These are phyloP conservation scores for Arabidopsis arenosa DNA, from an alignment of 345 rosid genomes.

Conservation along the genomic window DNA sequence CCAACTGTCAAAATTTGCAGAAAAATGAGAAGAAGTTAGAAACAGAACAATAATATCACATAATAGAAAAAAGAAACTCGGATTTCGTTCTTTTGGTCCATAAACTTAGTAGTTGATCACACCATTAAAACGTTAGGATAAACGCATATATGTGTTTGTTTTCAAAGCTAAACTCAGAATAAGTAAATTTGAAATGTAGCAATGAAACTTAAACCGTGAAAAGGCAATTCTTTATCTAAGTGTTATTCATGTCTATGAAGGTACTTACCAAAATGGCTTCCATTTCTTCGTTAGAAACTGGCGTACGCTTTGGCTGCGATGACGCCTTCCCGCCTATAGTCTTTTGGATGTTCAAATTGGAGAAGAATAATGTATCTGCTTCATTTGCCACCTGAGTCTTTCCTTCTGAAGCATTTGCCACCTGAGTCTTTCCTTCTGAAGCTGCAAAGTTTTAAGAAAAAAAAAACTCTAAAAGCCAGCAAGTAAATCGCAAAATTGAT, in stretches of 20 bases:
- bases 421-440: constrained; percentile 51
- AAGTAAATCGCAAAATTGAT: background rate
- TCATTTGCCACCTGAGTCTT: constrained; percentile 50
- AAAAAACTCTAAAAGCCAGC: background rate
- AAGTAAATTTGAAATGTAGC: background rate
- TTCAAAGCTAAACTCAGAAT: background rate
- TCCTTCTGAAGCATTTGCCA: constrained; percentile 50
- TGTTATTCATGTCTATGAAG: background rate
- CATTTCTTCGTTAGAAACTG: constrained; percentile 81
- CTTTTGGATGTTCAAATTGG: constrained; percentile 52
- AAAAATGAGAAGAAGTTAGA: background rate
- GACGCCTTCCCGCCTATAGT: constrained; percentile 85
- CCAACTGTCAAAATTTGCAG: constrained; percentile 56
- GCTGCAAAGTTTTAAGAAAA: constrained; percentile 40
- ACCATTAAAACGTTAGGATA: background rate
- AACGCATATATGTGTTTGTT: background rate
- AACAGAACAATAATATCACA: background rate
- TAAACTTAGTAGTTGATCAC: constrained; percentile 16
- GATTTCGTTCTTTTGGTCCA: background rate
- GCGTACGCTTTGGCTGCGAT: constrained; percentile 81
- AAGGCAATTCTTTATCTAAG: background rate
- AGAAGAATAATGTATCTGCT: constrained; percentile 60
- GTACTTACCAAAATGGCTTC: constrained; percentile 78
- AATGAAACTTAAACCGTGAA: background rate
- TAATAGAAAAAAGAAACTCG: background rate